Evolutionary conservation across 305 asterid genomes (phyloP).

Genomic region (Rubia balearica): DNA sequence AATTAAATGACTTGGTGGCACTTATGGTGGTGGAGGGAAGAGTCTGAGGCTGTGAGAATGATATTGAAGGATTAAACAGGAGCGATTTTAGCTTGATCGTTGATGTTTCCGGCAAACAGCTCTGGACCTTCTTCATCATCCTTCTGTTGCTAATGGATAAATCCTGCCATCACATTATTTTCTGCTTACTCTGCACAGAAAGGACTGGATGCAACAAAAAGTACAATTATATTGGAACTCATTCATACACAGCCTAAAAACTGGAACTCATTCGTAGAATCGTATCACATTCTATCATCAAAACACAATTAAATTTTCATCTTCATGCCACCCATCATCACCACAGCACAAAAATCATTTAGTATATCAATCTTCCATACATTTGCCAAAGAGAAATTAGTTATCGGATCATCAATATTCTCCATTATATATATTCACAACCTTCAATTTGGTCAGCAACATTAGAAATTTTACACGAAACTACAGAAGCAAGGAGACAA

Average conservation of each 20-base stretch:
- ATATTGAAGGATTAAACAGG: slow-evolving; percentile 27
- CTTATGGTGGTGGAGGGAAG: slow-evolving; percentile 4
- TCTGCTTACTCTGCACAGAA: background rate
- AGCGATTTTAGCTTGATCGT: slow-evolving; percentile 40
- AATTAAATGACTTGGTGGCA: slow-evolving; percentile 45
- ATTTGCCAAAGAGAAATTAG: background rate
- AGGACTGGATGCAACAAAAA: background rate
- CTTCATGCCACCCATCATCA: background rate
- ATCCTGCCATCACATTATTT: background rate
- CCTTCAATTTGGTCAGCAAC: background rate
- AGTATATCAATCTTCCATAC: background rate
- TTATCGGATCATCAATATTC: background rate
- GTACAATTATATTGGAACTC: background rate
- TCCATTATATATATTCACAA: background rate
- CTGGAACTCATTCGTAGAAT: background rate
- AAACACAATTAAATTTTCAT: background rate
- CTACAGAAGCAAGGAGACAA: background rate
- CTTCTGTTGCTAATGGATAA: background rate
- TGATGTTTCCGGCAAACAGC: background rate
- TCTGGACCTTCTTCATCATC: slow-evolving; percentile 1
- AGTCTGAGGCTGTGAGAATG: slow-evolving; percentile 17
- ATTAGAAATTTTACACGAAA: too few species aligned
- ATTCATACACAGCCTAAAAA: background rate
- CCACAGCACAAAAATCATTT: background rate
- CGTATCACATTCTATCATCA: background rate